These are phyloP conservation scores for Teratosphaeria nubilosa DNA, from an alignment of 2,329 filamentous ascomycete genomes.

Conservation along the genomic window DNA sequence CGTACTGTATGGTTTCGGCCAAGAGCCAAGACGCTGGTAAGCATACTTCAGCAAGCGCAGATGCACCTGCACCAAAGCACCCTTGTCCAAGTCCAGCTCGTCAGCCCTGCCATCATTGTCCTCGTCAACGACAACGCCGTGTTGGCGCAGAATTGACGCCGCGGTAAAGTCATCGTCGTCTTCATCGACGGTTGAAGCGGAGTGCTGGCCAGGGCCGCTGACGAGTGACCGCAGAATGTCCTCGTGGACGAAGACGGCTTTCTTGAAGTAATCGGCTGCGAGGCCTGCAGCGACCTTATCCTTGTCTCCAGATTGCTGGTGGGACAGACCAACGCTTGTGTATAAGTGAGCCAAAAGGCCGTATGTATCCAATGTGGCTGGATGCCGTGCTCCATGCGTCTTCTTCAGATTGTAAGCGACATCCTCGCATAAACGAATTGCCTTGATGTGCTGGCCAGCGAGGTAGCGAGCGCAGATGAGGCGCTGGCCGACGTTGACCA, in stretches of 20 bases:
- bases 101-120: conserved; percentile 15
- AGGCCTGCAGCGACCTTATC: conserved; percentile 26
- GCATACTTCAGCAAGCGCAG: conserved; percentile 29
- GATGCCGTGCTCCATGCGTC: conserved; percentile 40
- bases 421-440: conserved; percentile 41
- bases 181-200: conserved; percentile 16
- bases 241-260: conserved; percentile 26
- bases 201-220: conserved; percentile 5
- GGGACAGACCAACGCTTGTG: conserved; percentile 31
- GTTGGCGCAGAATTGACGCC: conserved; percentile 26
- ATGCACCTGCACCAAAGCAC: conserved; percentile 26
- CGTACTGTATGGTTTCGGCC: conserved; percentile 39
- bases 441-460: conserved; percentile 34
- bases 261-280: conserved; percentile 31
- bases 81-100: conserved; percentile 15
- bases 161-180: conserved; percentile 29
- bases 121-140: conserved; percentile 23
- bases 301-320: conserved; percentile 27
- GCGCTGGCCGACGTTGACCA: conserved; percentile 43
- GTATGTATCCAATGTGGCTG: conserved; percentile 40
- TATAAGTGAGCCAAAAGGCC: conserved; percentile 42
- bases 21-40: conserved; percentile 34
- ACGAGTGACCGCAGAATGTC: conserved; percentile 22
- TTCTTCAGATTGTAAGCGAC: conserved; percentile 48
- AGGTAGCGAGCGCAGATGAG: conserved; percentile 45